Evolutionary conservation across 2,329 filamentous ascomycete species (phyloP), one percentile per base, ranked within the genome.

Genomic region (Aspergillus alliaceus): DNA sequence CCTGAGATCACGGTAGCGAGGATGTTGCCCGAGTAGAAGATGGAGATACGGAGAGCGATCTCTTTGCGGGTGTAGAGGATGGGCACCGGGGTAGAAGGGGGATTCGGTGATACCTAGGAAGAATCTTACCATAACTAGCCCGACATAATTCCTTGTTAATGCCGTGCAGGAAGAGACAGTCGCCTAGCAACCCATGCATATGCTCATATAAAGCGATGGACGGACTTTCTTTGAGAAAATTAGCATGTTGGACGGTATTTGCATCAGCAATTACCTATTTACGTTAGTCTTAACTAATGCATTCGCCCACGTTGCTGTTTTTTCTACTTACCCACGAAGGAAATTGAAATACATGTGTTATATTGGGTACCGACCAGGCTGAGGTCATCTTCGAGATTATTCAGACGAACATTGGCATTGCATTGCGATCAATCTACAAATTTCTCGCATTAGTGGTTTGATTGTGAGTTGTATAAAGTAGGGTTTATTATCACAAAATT

Each of bases 21-120:
- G 50, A 63, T 57, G 20, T 59, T 53, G 6, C 54, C 62, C 11
- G 59, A 61, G 46, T 67, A 69, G 1, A 69, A 48, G 7, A 68
- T 52, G 0, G 67, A 66, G 9, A 59, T 66, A 9, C 66, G 59
- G 7, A 57, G 54, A 1, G 58, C 56, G 8, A 64, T 49, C 47
- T 66, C 69, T n/a, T 68, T 70, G 6, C 70, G 59, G 9, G 69
- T 77, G 49, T 79, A 79, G 60, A 74, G 79, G 2, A 69, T 58
- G 0, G 71, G 69, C 73, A 0, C 76, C 78, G 0, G 77, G 77
- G 61, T 84, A 82, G 65, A 82, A 84, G 0, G 85, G 84, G 0
- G 85, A 85, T 70, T 87, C 85, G 49, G 86, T 72, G 59, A 87
- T 84, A 2, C 85, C 85, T 0, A 87, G 70, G 63, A 85, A 82